These are phyloP conservation scores for Spencermartinsiella europaea DNA, from an alignment of 805 yeast species.

Conservation along the genomic window DNA sequence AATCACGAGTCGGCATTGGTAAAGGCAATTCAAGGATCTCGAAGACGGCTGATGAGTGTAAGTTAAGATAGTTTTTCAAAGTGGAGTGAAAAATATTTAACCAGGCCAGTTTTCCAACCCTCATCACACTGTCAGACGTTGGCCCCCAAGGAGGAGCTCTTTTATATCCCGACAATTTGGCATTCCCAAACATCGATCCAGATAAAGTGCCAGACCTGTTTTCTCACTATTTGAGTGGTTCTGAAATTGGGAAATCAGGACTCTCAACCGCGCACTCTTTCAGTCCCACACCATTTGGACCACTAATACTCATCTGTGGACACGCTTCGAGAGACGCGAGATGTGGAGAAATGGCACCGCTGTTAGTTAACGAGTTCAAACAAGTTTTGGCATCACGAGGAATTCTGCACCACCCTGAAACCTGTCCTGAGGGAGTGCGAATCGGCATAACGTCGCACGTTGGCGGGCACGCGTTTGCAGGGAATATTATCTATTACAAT, in stretches of 20 bases:
- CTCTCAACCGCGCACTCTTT: not conserved
- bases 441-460: conserved; percentile 67
- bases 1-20: conserved; percentile 41
- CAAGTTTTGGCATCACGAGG: conserved; percentile 36
- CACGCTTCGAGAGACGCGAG: conserved; percentile 58
- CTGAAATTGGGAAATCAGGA: not conserved
- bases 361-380: conserved; percentile 47
- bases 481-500: conserved; percentile 60
- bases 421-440: conserved; percentile 30
- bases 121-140: not conserved
- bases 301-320: conserved; percentile 56
- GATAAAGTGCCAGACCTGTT: not conserved
- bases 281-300: not conserved
- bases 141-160: not conserved
- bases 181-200: not conserved
- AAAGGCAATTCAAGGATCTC: conserved; percentile 25
- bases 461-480: conserved; percentile 87
- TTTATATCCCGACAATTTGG: not conserved
- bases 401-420: conserved; percentile 25
- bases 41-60: conserved; percentile 22
- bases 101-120: not conserved
- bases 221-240: not conserved
- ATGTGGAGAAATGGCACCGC: conserved; percentile 65
- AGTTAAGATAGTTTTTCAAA: not conserved
- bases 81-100: not conserved